Base-by-base conservation (phyloP, 2,329 filamentous ascomycete genomes). In the Neoscytalidium dimidiatum region DNA sequence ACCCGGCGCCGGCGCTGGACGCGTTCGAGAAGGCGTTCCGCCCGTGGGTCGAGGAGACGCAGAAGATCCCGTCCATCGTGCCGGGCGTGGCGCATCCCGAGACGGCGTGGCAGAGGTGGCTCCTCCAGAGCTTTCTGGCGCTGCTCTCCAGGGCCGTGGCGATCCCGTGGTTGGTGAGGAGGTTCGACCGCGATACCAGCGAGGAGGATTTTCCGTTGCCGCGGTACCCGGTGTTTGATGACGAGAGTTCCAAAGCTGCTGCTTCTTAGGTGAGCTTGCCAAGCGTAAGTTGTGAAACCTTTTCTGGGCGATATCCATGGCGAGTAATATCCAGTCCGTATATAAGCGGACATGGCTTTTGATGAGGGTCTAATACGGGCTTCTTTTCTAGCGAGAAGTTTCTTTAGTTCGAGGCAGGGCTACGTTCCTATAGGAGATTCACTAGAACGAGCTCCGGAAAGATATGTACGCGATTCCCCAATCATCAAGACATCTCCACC, bases 31-130 rank as follows among this genome's bases (percentile, higher is more conserved):
- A 7, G 14, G 28, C 13, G 3, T 66, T 66, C 31, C 35, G 53
- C n/a, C 65, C 65, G 3, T 66, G 64, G 7, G 51, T 66, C 5
- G 62, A 66, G 23, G 68, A 71, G 43, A 48, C 43, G 0, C 57
- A 61, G 51, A 58, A 66, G 13, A 70, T 78, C 48, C 74, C 75
- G 2, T 48, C 35, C 5, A 64, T 70, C 21, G 28, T 73, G 4
- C 71, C 71, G 6, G 69, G 65, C 1, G 44, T 71, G 14, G 67
- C 62, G n/a, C 70, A 73, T 68, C 71, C 71, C 0, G 64, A 65
- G 33, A 69, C 65, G 6, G 58, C 64, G 28, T 69, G 67, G 69
- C 68, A 70, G 46, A 69, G 70, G 35, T 71, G 70, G 70, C n/a
- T 72, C n/a, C 29, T 72, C 4, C 64, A 69, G 26, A 57, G 57